A percentile compares a stretch with the other conserved stretches of the same genome.
Conservation (phyloP, 257 asterid genomes). For the Nicotiana otophora region DNA sequence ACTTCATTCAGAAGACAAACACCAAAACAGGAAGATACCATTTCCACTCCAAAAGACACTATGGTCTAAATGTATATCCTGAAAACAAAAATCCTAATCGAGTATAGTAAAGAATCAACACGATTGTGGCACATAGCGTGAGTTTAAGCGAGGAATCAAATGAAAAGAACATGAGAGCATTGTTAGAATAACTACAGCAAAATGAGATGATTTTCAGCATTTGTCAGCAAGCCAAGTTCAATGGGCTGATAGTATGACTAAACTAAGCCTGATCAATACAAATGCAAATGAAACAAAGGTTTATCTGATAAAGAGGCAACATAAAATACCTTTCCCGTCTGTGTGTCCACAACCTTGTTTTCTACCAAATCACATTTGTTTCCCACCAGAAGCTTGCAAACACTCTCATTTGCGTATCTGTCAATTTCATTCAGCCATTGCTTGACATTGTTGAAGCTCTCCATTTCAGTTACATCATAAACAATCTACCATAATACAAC, state of each 20-base stretch:
- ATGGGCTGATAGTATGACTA: not conserved
- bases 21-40: not conserved
- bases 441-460: slow-evolving; percentile 97
- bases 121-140: not conserved
- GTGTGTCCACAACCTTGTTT: slow-evolving; percentile 79
- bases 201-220: not conserved
- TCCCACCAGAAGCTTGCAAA: slow-evolving; percentile 97
- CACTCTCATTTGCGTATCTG: slow-evolving; percentile 90
- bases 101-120: not conserved
- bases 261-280: not conserved
- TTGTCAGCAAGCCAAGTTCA: not conserved
- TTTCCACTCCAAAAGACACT: not conserved
- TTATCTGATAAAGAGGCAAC: not conserved
- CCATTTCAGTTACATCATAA: slow-evolving; percentile 94
- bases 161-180: not conserved
- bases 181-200: not conserved
- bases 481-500: slow-evolving; percentile 53
- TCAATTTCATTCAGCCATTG: slow-evolving; percentile 97
- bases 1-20: not conserved
- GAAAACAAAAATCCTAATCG: not conserved
- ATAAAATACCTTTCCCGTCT: slow-evolving; percentile 62
- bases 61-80: not conserved
- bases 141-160: not conserved
- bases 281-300: not conserved
- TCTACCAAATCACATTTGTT: slow-evolving; percentile 96